These are phyloP conservation scores for Fusarium marasasianum DNA, from an alignment of 2,329 filamentous ascomycete species.

Conservation along the genomic window DNA sequence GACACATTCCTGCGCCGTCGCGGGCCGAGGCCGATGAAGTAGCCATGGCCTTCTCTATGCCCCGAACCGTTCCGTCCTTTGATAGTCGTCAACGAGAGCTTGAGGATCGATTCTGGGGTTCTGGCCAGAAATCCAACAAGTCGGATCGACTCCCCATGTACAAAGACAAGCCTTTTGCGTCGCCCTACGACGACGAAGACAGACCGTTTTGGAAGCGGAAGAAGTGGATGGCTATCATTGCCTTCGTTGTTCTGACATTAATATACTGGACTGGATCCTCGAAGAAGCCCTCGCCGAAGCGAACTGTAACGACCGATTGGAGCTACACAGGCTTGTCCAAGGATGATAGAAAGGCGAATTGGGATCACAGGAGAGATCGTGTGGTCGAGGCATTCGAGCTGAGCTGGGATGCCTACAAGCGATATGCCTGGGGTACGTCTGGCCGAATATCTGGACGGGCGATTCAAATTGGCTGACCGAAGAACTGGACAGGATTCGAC, in stretches of 20 bases:
- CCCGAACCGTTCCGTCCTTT: constrained; percentile 76
- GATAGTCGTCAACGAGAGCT: constrained; percentile 69
- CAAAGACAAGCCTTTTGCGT: constrained; percentile 94
- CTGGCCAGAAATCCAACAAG: constrained; percentile 51
- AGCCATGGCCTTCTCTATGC: constrained; percentile 73
- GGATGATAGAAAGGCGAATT: constrained; percentile 66
- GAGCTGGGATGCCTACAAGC: constrained; percentile 93
- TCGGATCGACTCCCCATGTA: constrained; percentile 81
- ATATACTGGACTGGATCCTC: constrained; percentile 77
- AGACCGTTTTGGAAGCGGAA: constrained; percentile 71
- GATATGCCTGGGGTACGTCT: constrained; percentile 89
- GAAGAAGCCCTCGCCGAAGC: constrained; percentile 48
- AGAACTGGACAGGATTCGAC: constrained; percentile 70
- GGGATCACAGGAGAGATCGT: constrained; percentile 78
- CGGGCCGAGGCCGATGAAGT: constrained; percentile 60
- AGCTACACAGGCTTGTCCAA: constrained; percentile 66
- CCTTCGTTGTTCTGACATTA: constrained; percentile 64
- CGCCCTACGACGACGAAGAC: constrained; percentile 61
- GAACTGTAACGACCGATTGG: constrained; percentile 58
- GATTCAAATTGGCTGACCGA: constrained; percentile 40
- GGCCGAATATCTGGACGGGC: not conserved
- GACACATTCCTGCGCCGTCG: constrained; percentile 56
- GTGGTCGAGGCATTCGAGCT: constrained; percentile 91
- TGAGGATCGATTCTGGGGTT: constrained; percentile 74
- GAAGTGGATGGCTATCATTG: constrained; percentile 62